A percentile compares a stretch with the other conserved stretches of the same genome.
These are phyloP conservation scores for Ceratocystis cacaofunesta DNA, from an alignment of 2,329 filamentous ascomycete genomes.

Conservation along the genomic window DNA sequence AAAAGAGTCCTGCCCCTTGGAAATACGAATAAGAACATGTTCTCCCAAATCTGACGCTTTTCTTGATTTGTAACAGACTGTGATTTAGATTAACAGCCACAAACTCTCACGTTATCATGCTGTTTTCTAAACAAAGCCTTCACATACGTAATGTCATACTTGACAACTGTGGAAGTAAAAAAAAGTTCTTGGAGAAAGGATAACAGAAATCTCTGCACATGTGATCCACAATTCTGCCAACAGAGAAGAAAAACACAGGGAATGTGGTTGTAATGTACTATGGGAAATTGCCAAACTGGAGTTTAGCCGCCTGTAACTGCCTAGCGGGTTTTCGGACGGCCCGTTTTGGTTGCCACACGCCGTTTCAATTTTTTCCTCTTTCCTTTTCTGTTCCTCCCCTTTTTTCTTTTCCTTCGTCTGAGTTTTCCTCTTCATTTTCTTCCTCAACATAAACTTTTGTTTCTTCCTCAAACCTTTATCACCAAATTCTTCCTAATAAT, in stretches of 20 bases:
- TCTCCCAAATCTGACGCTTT: no score
- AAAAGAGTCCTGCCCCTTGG: no score
- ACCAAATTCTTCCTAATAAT: not conserved
- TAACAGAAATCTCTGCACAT: slow-evolving; percentile 14
- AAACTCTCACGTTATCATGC: not conserved
- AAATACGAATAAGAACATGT: no score
- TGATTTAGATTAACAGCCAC: no score
- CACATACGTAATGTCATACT: not conserved
- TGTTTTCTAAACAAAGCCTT: not conserved
- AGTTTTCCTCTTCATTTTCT: slow-evolving; percentile 7
- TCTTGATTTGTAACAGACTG: no score
- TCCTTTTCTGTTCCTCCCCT: slow-evolving; percentile 5
- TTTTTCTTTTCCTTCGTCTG: slow-evolving; percentile 2
- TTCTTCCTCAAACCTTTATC: slow-evolving; percentile 1
- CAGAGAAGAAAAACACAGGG: not conserved
- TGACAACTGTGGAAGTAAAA: not conserved
- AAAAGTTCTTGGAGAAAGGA: not conserved
- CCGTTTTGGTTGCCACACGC: slow-evolving; percentile 13
- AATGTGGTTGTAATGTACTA: not conserved
- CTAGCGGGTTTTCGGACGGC: slow-evolving; percentile 4
- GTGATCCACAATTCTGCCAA: slow-evolving; percentile 13
- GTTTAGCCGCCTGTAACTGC: slow-evolving; percentile 6
- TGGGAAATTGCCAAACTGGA: slow-evolving; percentile 4
- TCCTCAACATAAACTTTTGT: slow-evolving; percentile 5
- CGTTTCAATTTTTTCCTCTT: slow-evolving; percentile 13